These are phyloP conservation scores for Aspergillus diversus DNA, from an alignment of 495 filamentous ascomycete genomes.

Conservation along the genomic window DNA sequence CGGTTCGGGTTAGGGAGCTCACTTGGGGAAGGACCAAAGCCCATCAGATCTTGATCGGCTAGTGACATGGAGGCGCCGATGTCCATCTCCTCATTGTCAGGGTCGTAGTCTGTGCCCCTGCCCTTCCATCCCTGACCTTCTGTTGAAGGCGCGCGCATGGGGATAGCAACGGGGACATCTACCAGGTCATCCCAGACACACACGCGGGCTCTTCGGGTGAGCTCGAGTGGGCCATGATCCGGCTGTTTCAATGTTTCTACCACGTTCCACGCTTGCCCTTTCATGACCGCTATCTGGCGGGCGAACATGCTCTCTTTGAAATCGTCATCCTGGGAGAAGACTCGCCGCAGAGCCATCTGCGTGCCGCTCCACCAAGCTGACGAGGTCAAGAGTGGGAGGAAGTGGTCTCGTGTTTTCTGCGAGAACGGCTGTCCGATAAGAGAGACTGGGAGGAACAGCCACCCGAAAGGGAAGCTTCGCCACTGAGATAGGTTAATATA, in stretches of 20 bases:
- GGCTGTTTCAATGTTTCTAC: conserved; percentile 91
- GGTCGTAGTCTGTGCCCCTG: conserved; percentile 41
- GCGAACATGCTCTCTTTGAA: conserved; percentile 99
- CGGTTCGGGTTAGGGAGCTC: conserved; percentile 82
- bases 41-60: conserved; percentile 72
- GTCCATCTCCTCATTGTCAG: conserved; percentile 83
- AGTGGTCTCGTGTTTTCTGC: conserved; percentile 87
- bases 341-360: conserved; percentile 76
- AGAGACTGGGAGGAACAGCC: conserved; percentile 96
- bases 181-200: conserved; percentile 99
- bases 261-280: conserved; percentile 98
- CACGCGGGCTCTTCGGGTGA: conserved; percentile 86
- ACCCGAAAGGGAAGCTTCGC: conserved; percentile 95
- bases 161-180: conserved; percentile 91
- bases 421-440: conserved; percentile 96
- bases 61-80: conserved; percentile 75
- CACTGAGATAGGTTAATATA: conserved; percentile 50
- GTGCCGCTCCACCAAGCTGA: conserved; percentile 97
- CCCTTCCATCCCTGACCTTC: conserved; percentile 70
- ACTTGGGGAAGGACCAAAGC: conserved; percentile 60
- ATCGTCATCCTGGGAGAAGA: conserved; percentile 90
- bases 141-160: conserved; percentile 75
- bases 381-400: conserved; percentile 89
- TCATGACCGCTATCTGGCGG: conserved; percentile 96
- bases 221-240: conserved; percentile 91